Conservation (phyloP, 768 basidiomycete species). For the Mycena sanguinolenta region DNA sequence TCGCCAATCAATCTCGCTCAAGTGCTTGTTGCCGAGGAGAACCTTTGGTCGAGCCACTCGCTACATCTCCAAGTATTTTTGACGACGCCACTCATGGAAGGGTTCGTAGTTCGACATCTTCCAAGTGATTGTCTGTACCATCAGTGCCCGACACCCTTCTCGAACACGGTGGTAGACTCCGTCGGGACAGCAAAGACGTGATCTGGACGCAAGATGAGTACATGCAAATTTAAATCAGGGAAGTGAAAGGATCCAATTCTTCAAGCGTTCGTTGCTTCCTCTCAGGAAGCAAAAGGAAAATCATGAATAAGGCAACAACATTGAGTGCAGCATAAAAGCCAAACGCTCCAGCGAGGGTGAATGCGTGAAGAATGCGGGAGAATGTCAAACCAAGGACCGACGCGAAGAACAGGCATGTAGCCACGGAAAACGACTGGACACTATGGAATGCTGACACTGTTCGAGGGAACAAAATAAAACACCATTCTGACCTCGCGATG, state of each 20-base stretch:
- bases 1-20: too few relatives aligned
- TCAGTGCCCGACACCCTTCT: slow-evolving; percentile 56
- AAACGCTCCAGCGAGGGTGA: slow-evolving; percentile 63
- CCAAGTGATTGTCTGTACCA: too few relatives aligned
- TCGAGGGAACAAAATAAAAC: slow-evolving; percentile 36
- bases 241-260: slow-evolving; percentile 21
- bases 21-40: too few relatives aligned
- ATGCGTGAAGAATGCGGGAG: slow-evolving; percentile 65
- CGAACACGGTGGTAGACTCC: slow-evolving; percentile 58
- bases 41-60: too few relatives aligned
- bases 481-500: slow-evolving; percentile 74
- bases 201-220: slow-evolving; percentile 45
- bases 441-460: slow-evolving; percentile 14
- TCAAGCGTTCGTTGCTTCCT: slow-evolving; percentile 67
- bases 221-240: neutral
- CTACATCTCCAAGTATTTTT: too few relatives aligned
- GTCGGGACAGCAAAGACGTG: slow-evolving; percentile 68
- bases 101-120: slow-evolving; percentile 13
- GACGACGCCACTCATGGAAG: too few relatives aligned
- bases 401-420: slow-evolving; percentile 65
- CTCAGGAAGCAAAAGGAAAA: slow-evolving; percentile 69
- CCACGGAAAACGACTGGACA: slow-evolving; percentile 66
- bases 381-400: slow-evolving; percentile 65
- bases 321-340: slow-evolving; percentile 71
- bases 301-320: slow-evolving; percentile 64